Evolutionary conservation across 805 yeast species (phyloP).

Genomic region (Grigorovia humatica): DNA sequence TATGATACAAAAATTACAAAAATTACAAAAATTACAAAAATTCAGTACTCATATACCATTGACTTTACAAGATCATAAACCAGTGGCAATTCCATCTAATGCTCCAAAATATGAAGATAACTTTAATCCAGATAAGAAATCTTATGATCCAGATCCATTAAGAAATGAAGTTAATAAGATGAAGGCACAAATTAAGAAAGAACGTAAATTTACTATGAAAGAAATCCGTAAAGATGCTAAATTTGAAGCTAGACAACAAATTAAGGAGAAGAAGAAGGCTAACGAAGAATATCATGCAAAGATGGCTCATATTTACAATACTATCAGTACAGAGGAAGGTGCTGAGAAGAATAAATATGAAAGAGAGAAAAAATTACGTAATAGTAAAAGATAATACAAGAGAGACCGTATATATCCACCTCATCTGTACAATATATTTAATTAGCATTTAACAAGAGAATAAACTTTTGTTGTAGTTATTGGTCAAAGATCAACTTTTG

Average conservation of each 20-base stretch:
- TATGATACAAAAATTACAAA: constrained; percentile 36
- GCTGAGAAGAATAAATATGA: constrained; percentile 89
- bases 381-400: constrained; percentile 33
- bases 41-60: constrained; percentile 59
- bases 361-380: constrained; percentile 63
- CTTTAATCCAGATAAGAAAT: constrained; percentile 90
- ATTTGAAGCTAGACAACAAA: constrained; percentile 79
- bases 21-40: constrained; percentile 40
- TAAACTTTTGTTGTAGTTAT: too few relatives aligned
- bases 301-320: constrained; percentile 77
- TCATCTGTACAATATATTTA: too few relatives aligned
- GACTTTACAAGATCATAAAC: constrained; percentile 70
- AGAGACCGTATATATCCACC: too few relatives aligned
- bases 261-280: constrained; percentile 63
- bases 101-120: constrained; percentile 93
- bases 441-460: not conserved
- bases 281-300: constrained; percentile 77
- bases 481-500: too few relatives aligned
- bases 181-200: constrained; percentile 80
- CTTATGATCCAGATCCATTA: constrained; percentile 73
- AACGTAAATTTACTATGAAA: constrained; percentile 75
- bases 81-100: constrained; percentile 71
- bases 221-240: constrained; percentile 84
- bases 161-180: constrained; percentile 78
- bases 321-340: constrained; percentile 89